These are phyloP conservation scores for Arxiozyma bovina DNA, from an alignment of 1,139 yeast species.

Conservation along the genomic window DNA sequence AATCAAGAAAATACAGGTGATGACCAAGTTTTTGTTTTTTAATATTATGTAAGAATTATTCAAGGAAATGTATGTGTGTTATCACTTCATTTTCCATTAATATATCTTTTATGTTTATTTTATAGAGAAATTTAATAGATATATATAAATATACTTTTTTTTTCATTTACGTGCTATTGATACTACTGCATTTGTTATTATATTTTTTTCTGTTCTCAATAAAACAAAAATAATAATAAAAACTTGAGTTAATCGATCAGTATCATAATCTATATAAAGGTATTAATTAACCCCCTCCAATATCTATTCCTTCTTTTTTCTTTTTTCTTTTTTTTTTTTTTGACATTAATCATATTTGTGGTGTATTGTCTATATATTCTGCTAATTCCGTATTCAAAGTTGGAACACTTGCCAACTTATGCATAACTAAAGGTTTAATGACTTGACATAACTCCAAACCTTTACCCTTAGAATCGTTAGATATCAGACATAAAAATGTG, in stretches of 20 bases:
- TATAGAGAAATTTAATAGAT: neutral
- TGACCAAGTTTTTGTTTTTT: constrained; percentile 68
- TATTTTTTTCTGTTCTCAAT: neutral
- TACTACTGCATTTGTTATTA: neutral
- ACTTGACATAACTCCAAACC: constrained; percentile 24
- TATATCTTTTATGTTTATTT: constrained; percentile 1
- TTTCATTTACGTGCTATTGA: neutral
- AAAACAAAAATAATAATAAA: neutral
- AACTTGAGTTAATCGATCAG: neutral
- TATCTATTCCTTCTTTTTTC: neutral
- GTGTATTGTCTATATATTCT: constrained; percentile 30
- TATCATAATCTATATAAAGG: neutral
- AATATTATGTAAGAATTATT: constrained; percentile 8
- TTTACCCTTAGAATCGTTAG: constrained; percentile 26
- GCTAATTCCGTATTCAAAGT: constrained; percentile 27
- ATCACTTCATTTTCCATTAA: neutral
- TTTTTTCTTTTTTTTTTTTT: too few species aligned
- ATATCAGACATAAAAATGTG: constrained; percentile 27
- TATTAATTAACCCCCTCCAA: neutral
- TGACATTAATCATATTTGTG: constrained; percentile 12
- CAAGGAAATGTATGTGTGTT: neutral
- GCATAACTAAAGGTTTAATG: constrained; percentile 26
- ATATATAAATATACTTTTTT: neutral
- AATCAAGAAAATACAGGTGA: constrained; percentile 38
- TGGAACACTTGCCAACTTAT: constrained; percentile 28